Conservation (phyloP, 2,329 filamentous ascomycete species). For the Bipolaris bicolor region DNA sequence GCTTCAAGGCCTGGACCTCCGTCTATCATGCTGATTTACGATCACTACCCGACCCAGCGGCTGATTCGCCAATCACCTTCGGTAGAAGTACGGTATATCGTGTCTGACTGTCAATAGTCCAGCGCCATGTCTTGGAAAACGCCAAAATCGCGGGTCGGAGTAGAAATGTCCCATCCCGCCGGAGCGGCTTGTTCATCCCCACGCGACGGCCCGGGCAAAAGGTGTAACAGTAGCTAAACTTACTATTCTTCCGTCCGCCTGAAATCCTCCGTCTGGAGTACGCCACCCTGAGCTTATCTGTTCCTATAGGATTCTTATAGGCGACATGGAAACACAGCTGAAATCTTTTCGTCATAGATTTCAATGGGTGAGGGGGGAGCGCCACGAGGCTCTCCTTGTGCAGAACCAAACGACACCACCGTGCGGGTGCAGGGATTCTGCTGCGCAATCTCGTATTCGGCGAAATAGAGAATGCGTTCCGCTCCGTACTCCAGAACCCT, state of each 20-base stretch:
- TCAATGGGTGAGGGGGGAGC: neutral
- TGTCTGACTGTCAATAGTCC: neutral
- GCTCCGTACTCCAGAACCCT: neutral
- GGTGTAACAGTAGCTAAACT: neutral
- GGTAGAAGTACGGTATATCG: neutral
- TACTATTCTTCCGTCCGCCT: neutral
- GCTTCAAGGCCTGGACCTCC: slow-evolving; percentile 1
- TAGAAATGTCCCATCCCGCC: slow-evolving; percentile 1
- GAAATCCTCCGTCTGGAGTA: neutral
- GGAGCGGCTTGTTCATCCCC: slow-evolving; percentile 1
- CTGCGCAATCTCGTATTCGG: slow-evolving; percentile 1
- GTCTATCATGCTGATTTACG: neutral
- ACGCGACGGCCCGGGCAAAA: slow-evolving; percentile 6
- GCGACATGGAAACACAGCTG: too few relatives aligned
- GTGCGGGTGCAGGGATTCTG: neutral
- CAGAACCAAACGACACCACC: neutral
- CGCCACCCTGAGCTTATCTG: neutral
- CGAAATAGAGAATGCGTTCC: neutral
- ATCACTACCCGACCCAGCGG: neutral
- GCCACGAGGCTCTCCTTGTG: neutral
- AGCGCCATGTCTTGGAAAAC: neutral
- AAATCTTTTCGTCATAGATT: too few relatives aligned
- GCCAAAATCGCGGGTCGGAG: neutral
- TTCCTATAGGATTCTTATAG: neutral
- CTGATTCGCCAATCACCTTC: neutral